These are phyloP conservation scores for Sporothrix curviconia DNA, from an alignment of 2,329 filamentous ascomycete species.

Conservation along the genomic window DNA sequence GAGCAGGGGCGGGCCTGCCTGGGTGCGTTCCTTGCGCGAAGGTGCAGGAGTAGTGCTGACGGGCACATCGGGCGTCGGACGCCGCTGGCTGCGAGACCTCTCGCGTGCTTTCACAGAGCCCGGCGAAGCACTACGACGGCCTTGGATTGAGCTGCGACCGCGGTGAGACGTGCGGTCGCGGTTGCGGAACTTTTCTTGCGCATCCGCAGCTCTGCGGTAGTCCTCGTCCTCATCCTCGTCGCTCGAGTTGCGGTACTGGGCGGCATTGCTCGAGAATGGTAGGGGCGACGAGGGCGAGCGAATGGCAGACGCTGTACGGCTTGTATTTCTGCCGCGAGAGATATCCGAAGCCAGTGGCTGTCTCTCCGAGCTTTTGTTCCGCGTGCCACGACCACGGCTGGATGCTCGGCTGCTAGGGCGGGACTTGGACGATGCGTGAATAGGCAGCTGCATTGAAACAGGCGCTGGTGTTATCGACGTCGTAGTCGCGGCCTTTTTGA, in stretches of 20 bases:
- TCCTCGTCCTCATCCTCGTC: conserved; percentile 59
- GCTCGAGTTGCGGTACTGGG: conserved; percentile 49
- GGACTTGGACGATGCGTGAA: conserved; percentile 27
- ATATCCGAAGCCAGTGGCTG: conserved; percentile 39
- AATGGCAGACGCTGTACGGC: conserved; percentile 50
- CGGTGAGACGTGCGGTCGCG: conserved; percentile 27
- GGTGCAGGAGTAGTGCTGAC: conserved; percentile 6
- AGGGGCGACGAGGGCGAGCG: conserved; percentile 76
- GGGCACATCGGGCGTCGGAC: conserved; percentile 3
- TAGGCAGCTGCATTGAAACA: conserved; percentile 20
- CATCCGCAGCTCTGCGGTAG: conserved; percentile 45
- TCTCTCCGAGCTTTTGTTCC: conserved; percentile 42
- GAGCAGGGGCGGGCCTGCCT: conserved; percentile 25
- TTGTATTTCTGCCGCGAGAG: conserved; percentile 55
- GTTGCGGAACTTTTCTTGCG: conserved; percentile 49
- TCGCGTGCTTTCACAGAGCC: conserved; percentile 23
- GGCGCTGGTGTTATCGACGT: not conserved
- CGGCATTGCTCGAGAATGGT: conserved; percentile 59
- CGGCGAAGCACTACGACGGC: conserved; percentile 22
- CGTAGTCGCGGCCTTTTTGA: not conserved
- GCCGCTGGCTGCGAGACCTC: conserved; percentile 23
- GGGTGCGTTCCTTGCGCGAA: conserved; percentile 24
- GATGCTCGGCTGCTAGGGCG: conserved; percentile 40
- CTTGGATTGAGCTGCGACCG: conserved; percentile 43
- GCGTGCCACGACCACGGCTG: conserved; percentile 37